Evolutionary conservation across 2,329 filamentous ascomycete species (phyloP), one percentile per base, ranked within the genome.

Genomic region (Orbilia javanica): DNA sequence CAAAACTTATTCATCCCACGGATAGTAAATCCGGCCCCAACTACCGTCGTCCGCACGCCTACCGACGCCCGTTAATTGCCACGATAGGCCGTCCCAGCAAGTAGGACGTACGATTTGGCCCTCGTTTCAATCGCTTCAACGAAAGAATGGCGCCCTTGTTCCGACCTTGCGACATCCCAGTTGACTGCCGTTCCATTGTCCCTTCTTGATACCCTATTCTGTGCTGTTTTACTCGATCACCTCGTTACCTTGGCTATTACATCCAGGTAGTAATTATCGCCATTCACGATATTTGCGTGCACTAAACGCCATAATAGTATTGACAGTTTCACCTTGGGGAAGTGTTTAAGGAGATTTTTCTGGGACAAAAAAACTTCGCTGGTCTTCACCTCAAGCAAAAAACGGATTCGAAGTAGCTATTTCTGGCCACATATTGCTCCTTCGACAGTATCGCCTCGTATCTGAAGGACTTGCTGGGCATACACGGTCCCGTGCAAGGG

Each of bases 81-180:
- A n/a, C 46, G 20, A 48, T 50, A 66, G 46, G 39, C 68, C 7
- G 50, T 11, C 25, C n/a, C 18, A 39, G n/a, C 22, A 67, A 20
- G 60, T 11, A 48, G 64, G 64, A 69, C 25, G 31, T 29, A 22
- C 60, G 31, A 44, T 63, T 48, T 36, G 27, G 66, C 66, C 42
- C 50, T 77, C 66, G 53, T 71, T 77, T 65, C 55, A 29, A 60
- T 76, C 55, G 72, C 48, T 77, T 66, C 31, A 53, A 77, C 73
- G 73, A 71, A 77, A 77, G 66, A 66, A 77, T 77, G 73, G 73
- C 73, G 73, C 60, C 73, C 66, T 29, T 71, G 73, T 70, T 71
- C 66, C 73, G 66, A 71, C 66, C 73, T 60, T 70, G 44, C 73
- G 73, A 77, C 50, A 77, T 77, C 66, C 67, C 50, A 71, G 52